Base-by-base conservation (phyloP, 371 early-diverging fungal genomes). In the Gilbertella persicaria region DNA sequence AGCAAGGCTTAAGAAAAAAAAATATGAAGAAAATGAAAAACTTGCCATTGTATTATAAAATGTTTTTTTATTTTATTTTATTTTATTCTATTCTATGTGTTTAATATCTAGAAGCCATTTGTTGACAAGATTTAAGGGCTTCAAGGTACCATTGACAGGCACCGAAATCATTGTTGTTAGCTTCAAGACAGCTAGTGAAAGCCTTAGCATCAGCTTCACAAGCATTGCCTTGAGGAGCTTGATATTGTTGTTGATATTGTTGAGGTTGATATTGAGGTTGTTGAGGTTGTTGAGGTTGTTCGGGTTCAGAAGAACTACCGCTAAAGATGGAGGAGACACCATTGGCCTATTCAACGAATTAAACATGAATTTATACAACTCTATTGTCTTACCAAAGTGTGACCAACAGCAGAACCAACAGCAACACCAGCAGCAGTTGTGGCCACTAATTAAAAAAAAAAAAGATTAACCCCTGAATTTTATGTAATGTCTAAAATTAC, bases 391-490 rank as follows among this genome's bases (percentile, higher is more conserved):
- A 88, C 90, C 45, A 90, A 55, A 26, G 81, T 82, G 55, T 88
- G 89, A 42, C 90, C 92, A 23, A 89, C 84, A 25, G 93, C 85
- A 26, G 84, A 83, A 58, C 95, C 96, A 20, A 94, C 89, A 52
- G 95, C 97, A 45, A 95, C 94, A 74, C 94, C 94, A 48, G 91
- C 97, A 35, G 95, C 97, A 20, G 94, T 95, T 16, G 93, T 75
- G 17, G 94, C 95, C 91, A 93, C 70, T 70, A 50, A 14, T 37
- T 20, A 42, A 47, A 35, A 26, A 47, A 44, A 35, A n/a, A 54
- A 35, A 12, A 12, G 13, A 24, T 25, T 19, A 38, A 44, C 38
- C 23, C 38, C 28, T 43, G 29, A 23, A 17, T 35, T 14, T 39
- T 38, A 30, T 23, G 19, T 30, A 24, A 21, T 33, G n/a, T 42